Conservation (phyloP, 176 grass and related monocot species). For the Metroxylon sagu region DNA sequence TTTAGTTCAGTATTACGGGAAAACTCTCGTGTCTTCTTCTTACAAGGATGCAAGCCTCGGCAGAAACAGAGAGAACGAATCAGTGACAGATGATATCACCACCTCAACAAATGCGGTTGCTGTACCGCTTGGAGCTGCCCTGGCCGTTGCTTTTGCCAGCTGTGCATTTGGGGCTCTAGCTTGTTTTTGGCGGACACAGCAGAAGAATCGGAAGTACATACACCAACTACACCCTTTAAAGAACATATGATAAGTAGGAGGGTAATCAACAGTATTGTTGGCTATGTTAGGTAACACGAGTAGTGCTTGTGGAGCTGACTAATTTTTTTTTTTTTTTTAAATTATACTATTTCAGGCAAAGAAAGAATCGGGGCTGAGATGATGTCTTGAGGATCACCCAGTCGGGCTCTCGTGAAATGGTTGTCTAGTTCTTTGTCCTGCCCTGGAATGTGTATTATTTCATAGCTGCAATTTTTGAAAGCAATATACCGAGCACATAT, state of each 20-base stretch:
- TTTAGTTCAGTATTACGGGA: conserved; percentile 75
- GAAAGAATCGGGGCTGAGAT: conserved; percentile 85
- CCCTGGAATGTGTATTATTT: too few species aligned
- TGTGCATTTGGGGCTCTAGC: conserved; percentile 82
- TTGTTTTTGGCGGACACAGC: conserved; percentile 90
- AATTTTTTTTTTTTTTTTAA: conserved; percentile 24
- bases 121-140: conserved; percentile 71
- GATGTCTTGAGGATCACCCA: not conserved
- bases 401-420: not conserved
- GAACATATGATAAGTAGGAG: conserved; percentile 81
- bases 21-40: conserved; percentile 58
- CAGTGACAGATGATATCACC: conserved; percentile 25
- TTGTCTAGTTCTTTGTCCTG: too few species aligned
- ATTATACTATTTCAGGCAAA: conserved; percentile 63
- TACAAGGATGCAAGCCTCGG: conserved; percentile 27
- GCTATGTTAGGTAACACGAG: conserved; percentile 29
- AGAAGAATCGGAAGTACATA: conserved; percentile 99
- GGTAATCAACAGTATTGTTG: conserved; percentile 25
- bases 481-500: too few species aligned
- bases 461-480: too few species aligned
- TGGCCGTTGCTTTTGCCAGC: conserved; percentile 69
- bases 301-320: conserved; percentile 31
- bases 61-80: conserved; percentile 24
- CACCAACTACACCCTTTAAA: conserved; percentile 90
- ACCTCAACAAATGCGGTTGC: conserved; percentile 37